Percentiles rank a stretch among this genome's conserved stretches.
Evolutionary conservation across 331 rosid genomes (phyloP).

Genomic region (Arachis monticola): DNA sequence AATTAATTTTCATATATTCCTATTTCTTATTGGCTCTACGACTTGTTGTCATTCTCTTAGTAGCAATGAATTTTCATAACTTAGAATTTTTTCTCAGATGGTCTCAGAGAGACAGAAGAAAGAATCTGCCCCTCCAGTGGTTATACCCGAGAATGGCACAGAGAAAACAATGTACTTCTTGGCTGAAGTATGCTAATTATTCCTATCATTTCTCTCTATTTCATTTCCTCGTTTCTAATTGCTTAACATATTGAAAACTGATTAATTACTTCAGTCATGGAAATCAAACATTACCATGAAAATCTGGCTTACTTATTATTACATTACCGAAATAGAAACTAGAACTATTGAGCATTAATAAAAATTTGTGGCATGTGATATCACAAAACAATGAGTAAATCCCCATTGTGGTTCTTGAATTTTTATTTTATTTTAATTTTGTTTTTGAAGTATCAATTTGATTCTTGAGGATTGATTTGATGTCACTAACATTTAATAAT

Average conservation of each 20-base stretch:
- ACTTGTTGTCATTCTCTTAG: conserved; percentile 18
- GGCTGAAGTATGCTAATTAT: conserved; percentile 79
- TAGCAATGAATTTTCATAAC: conserved; percentile 35
- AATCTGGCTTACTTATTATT: conserved; percentile 3
- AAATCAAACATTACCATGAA: not conserved
- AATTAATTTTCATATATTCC: conserved; percentile 5
- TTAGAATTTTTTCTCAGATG: conserved; percentile 63
- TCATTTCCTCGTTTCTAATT: conserved; percentile 11
- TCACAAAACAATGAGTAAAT: conserved; percentile 7
- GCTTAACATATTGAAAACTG: conserved; percentile 8
- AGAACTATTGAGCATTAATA: not conserved
- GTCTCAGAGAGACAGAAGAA: conserved; percentile 95
- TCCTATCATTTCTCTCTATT: conserved; percentile 21
- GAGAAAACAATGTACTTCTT: conserved; percentile 82
- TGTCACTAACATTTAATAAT: not conserved
- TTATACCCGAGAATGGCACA: conserved; percentile 61
- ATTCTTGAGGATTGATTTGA: no score
- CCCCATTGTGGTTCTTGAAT: not conserved
- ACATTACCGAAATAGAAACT: not conserved
- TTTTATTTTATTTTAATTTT: no score
- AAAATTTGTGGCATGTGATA: not conserved
- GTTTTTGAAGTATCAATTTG: not conserved
- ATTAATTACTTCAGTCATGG: not conserved
- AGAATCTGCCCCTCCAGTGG: conserved; percentile 92
- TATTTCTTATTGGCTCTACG: conserved; percentile 16